Evolutionary conservation across 2,329 filamentous ascomycete genomes (phyloP), one percentile per base, ranked within the genome.

Genomic region (Pezizomycotina sp.): DNA sequence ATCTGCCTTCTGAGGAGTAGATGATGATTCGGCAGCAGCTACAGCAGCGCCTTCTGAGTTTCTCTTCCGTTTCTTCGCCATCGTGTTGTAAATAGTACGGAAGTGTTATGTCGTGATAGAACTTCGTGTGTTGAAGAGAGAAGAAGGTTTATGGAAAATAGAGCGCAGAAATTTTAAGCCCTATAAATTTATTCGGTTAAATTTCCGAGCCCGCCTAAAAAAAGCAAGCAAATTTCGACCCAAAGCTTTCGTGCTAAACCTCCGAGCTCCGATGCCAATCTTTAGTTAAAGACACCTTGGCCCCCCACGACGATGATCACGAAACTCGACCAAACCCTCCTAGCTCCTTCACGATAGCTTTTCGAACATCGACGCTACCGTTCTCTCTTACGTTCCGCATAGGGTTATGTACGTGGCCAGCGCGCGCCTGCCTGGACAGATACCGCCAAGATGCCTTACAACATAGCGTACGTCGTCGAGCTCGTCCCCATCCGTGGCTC

Each of bases 391-490:
- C n/a, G n/a, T n/a, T n/a, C n/a, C n/a, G n/a, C n/a, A n/a, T n/a
- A n/a, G n/a, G n/a, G n/a, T n/a, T n/a, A n/a, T n/a, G n/a, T n/a
- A n/a, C n/a, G n/a, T n/a, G n/a, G n/a, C n/a, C n/a, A n/a, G n/a
- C n/a, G n/a, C n/a, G n/a, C n/a, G n/a, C n/a, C n/a, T n/a, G n/a
- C n/a, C n/a, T n/a, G n/a, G n/a, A n/a, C n/a, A n/a, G n/a, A 7
- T 23, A 21, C 24, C 14, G 26, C 16, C 36, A 47, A 50, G 15
- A 77, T 77, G 73, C 65, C 71, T 35, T 77, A 77, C 63, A 76
- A 75, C 51, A 77, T 77, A 55, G 72, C 73, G 69, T 73, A 58
- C 51, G 68, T 57, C 24, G 32, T 13, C 20, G 10, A 9, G 8
- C 23, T 27, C 9, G 22, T 19, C 15, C n/a, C 29, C 15, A 4